Evolutionary conservation across 148 eudicot species (phyloP), one percentile per base, ranked within the genome.

Genomic region (Suaeda aralocaspica): DNA sequence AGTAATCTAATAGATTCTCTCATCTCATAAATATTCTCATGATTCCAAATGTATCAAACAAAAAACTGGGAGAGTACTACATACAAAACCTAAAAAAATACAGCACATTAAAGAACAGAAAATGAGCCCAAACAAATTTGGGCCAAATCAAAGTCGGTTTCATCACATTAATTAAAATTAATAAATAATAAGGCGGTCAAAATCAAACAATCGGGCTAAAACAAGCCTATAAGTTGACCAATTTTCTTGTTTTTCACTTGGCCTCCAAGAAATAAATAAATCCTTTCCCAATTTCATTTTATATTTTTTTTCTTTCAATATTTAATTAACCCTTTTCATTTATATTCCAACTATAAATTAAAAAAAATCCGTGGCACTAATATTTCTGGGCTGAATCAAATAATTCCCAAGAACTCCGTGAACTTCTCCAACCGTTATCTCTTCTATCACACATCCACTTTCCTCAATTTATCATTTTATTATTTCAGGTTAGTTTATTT

Each of bases 181-280:
- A n/a, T n/a, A n/a, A n/a, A n/a, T n/a, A n/a, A n/a, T n/a, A n/a
- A n/a, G n/a, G n/a, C n/a, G n/a, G n/a, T n/a, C n/a, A n/a, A n/a
- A n/a, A n/a, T n/a, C n/a, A n/a, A n/a, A n/a, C n/a, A n/a, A n/a
- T n/a, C n/a, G n/a, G n/a, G n/a, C n/a, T n/a, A n/a, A n/a, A n/a
- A n/a, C n/a, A n/a, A n/a, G n/a, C n/a, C n/a, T n/a, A n/a, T n/a
- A n/a, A n/a, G n/a, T n/a, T n/a, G n/a, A n/a, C n/a, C n/a, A n/a
- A n/a, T 26, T n/a, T n/a, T 31, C 44, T 36, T 31, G 2, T n/a
- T 55, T n/a, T 39, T 62, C 72, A 36, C 77, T 78, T 78, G 81
- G 81, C 48, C 81, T 67, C 81, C 81, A 78, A 72, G 81, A 19
- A 11, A 44, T 53, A 28, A 45, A n/a, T n/a, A n/a, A n/a, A n/a